A percentile compares a stretch with the other conserved stretches of the same genome.
Evolutionary conservation across 345 rosid genomes (phyloP).

Genomic region (Syzygium aromaticum): DNA sequence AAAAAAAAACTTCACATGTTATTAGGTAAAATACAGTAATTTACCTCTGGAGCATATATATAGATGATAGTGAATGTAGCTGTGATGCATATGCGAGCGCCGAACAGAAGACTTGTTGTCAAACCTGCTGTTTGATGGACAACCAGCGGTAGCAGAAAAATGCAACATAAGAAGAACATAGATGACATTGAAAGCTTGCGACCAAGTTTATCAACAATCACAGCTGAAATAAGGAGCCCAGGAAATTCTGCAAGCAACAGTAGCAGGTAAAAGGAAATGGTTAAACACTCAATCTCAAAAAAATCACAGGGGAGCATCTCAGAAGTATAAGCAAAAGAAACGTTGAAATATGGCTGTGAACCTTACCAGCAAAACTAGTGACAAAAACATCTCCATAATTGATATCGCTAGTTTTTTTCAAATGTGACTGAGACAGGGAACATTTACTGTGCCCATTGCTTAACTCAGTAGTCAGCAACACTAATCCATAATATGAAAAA

Average conservation of each 20-base stretch:
- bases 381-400: conserved; percentile 70
- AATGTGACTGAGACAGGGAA: conserved; percentile 8
- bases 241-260: conserved; percentile 55
- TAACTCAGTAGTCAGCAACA: conserved; percentile 86
- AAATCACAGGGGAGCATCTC: not conserved
- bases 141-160: conserved; percentile 69
- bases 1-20: not conserved
- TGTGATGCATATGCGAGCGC: conserved; percentile 82
- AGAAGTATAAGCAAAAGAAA: not conserved
- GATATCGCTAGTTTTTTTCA: conserved; percentile 25
- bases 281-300: not conserved
- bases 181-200: conserved; percentile 75
- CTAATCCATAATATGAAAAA: conserved; percentile 81
- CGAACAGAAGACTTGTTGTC: conserved; percentile 69
- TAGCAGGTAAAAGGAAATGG: not conserved
- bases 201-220: conserved; percentile 70
- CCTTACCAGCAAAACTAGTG: conserved; percentile 74
- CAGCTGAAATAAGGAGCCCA: conserved; percentile 72
- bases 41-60: conserved; percentile 91
- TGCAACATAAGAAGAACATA: conserved; percentile 63
- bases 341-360: not conserved
- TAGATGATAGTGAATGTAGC: conserved; percentile 61
- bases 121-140: conserved; percentile 45
- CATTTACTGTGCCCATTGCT: conserved; percentile 42
- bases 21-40: not conserved